A percentile compares a stretch with the other conserved stretches of the same genome.
phyloP scores from a whole-genome alignment of 495 filamentous ascomycete genomes.

The Recurvomyces mirabilis region DNA sequence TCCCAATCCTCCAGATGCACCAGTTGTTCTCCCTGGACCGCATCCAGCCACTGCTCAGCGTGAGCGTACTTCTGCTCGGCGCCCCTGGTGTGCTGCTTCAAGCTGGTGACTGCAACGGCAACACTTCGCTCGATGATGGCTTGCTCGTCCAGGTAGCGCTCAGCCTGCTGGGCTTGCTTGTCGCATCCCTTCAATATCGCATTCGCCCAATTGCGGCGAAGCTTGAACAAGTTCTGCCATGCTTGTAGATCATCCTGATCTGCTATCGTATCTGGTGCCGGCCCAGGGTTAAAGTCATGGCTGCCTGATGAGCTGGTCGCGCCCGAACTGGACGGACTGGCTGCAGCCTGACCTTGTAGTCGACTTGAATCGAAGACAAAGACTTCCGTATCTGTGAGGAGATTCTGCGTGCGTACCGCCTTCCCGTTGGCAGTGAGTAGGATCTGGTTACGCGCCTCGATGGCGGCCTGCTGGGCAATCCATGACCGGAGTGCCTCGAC shows the following conservation, averaged over 20 bases:
- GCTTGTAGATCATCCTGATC: conserved; percentile 61
- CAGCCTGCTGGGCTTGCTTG: conserved; percentile 43
- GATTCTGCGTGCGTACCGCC: conserved; percentile 62
- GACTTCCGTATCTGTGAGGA: conserved; percentile 73
- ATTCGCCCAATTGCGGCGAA: conserved; percentile 63
- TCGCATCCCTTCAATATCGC: conserved; percentile 53
- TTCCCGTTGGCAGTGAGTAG: conserved; percentile 73
- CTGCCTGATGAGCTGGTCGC: conserved; percentile 34
- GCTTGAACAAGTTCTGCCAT: conserved; percentile 73
- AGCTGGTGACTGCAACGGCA: conserved; percentile 68
- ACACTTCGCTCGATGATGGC: conserved; percentile 60
- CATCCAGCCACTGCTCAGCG: conserved; percentile 59
- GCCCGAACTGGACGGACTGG: conserved; percentile 30
- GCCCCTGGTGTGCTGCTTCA: conserved; percentile 62
- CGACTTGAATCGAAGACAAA: conserved; percentile 61
- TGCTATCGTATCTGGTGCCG: conserved; percentile 59
- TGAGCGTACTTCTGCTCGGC: conserved; percentile 64
- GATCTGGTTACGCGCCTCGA: conserved; percentile 62
- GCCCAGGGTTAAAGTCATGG: conserved; percentile 34
- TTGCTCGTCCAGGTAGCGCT: conserved; percentile 50
- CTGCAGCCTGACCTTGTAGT: conserved; percentile 32
- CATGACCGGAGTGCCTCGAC: conserved; percentile 61
- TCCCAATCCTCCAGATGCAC: conserved; percentile 57
- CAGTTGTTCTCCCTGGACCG: conserved; percentile 59
- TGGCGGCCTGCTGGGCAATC: conserved; percentile 53